Base-by-base conservation (phyloP, 2,329 filamentous ascomycete genomes). In the Cladosporium sp. region DNA sequence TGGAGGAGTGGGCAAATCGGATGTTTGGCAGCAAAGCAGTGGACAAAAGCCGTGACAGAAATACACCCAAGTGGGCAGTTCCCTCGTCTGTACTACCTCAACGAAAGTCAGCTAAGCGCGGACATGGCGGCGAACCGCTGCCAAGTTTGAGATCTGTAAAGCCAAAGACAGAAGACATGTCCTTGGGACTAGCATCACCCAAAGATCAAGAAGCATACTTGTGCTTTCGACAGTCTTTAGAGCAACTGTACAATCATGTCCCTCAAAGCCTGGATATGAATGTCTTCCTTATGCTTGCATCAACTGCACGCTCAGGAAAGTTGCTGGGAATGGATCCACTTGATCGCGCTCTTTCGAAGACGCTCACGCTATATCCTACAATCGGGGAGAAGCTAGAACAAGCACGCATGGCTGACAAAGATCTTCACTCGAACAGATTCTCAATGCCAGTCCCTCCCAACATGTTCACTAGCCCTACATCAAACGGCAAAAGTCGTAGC, bases 401-500 rank as follows among this genome's bases (percentile, higher is more conserved):
- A 67, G 60, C 67, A 68, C 37, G 46, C 50, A 3, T 49, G 67
- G 68, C 73, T 75, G 65, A 75, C 70, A 46, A 67, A 14, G 33
- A 55, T 29, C 59, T 37, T 65, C 55, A 46, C 50, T 35, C 18
- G 21, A 65, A 72, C 67, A 75, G 76, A 66, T 78, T 78, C 69
- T 69, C 69, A 3, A 71, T 74, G 52, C 72, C 72, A 12, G 66
- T 73, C 67, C 66, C 71, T 33, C 66, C 66, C 31, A 70, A 71
- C 14, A 66, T 70, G 18, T 75, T 72, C 64, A n/a, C 49, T 1
- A 67, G 50, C 31, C 31, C 63, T 4, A 60, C 68, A 12, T 64
- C 69, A 6, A 72, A 71, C 21, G 77, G 77, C 71, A 81, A 81
- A 68, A 82, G 79, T 68, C 76, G 77, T 66, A 84, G 81, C 67